Base-by-base conservation (phyloP, 306 rosid species). In the Leucaena leucocephala region DNA sequence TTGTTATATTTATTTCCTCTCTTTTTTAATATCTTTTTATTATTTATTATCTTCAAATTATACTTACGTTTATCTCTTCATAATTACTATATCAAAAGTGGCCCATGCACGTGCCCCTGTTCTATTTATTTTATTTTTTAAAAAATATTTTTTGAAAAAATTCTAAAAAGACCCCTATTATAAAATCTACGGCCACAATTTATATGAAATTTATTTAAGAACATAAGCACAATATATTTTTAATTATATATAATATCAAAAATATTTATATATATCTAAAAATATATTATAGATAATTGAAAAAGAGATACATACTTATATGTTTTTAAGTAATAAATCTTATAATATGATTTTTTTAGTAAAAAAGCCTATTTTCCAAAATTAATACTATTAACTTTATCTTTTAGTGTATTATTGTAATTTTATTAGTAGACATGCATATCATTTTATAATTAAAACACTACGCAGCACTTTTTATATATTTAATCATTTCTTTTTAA, bases 71-170 rank as follows among this genome's bases (percentile, higher is more conserved):
- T 77, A 33, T 61, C 42, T 67, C 21, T 65, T 76, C 49, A 75
- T 78, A 66, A 71, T 66, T 72, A 72, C 69, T 39, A 49, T 54
- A 13, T 74, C n/a, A 43, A 74, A 72, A 69, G 35, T 76, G 82
- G 48, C 42, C 75, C 71, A 45, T 80, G 80, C 88, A 84, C 86
- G 82, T 87, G 90, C 21, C 81, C 61, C 15, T 83, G 87, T 79
- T 79, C 62, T 14, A 10, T 46, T 27, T 50, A 63, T 48, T 68
- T 7, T 38, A 3, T 38, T 38, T 38, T 0, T 27, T 27, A 0
- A 27, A 27, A 27, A 27, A 27, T 27, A 27, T 27, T 27, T 27
- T 27, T 27, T 27, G 27, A 27, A 1, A 27, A 27, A 27, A 27
- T 27, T 27, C 1, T 27, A 27, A 27, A 27, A 27, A 27, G 1